Evolutionary conservation across 495 filamentous ascomycete genomes (phyloP).

Genomic region (Cetradonia linearis): DNA sequence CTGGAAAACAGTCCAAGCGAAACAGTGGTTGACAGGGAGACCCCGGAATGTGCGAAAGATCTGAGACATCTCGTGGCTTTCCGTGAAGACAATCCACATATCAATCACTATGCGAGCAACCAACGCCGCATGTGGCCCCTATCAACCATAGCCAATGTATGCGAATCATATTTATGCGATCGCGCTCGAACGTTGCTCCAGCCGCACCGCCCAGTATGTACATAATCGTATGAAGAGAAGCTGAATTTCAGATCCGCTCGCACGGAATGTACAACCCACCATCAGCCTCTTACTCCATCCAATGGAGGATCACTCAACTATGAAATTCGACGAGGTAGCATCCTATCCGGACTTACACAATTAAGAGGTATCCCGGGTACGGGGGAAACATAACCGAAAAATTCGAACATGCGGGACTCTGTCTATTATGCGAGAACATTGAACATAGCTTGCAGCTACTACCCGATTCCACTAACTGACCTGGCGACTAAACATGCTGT

Average conservation of each 20-base stretch:
- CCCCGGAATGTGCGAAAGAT: conserved; percentile 2
- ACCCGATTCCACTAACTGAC: not conserved
- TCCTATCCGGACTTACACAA: not conserved
- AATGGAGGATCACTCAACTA: not conserved
- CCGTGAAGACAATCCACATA: not conserved
- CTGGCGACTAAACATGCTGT: conserved; percentile 6
- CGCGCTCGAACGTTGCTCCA: not conserved
- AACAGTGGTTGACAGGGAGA: conserved; percentile 5
- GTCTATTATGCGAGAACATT: not conserved
- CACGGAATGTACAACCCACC: not conserved
- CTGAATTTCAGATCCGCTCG: not conserved
- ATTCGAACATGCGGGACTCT: not conserved
- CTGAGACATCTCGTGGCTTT: conserved; percentile 4
- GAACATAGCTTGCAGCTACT: not conserved
- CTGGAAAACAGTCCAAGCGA: not conserved
- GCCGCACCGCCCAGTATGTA: not conserved
- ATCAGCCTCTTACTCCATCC: not conserved
- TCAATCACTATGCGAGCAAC: not conserved
- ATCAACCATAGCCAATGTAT: not conserved
- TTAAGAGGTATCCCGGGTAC: not conserved
- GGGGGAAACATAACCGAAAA: not conserved
- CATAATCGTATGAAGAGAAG: not conserved
- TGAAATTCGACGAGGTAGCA: not conserved
- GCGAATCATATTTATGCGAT: not conserved
- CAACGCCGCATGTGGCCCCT: not conserved